Evolutionary conservation across 305 asterid species (phyloP), one percentile per base, ranked within the genome.

Genomic region (Striga hermonthica): DNA sequence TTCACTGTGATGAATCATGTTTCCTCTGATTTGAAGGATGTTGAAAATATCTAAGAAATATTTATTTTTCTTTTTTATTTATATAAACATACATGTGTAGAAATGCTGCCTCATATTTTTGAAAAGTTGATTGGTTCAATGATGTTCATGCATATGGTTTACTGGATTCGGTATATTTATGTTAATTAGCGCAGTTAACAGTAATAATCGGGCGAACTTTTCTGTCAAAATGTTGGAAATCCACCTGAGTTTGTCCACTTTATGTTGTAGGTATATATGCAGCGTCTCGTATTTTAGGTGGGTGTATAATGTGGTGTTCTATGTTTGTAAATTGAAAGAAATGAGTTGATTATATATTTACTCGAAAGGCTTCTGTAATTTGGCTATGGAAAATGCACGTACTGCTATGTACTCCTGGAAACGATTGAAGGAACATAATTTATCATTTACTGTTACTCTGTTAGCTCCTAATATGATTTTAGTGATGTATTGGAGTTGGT

Each of bases 121-220:
- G 54, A 57, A 60, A 22, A 55, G 22, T 28, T 37, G 12, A 37
- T 63, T 12, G 13, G 28, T 50, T 63, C 44, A 13, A 14, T 62
- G 66, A 9, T 57, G 43, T 64, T 58, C 47, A 50, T 40, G 64
- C 55, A 72, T 60, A 47, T 54, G 48, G 4, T 49, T 7, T 52
- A 10, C 35, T 55, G 60, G 72, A 58, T 72, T 67, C 64, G 58
- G 3, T 72, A 38, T 45, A 45, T 57, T 57, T 71, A 5, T 62
- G 60, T 59, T 41, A 15, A 59, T 74, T 53, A 57, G 22, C 6
- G 15, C 15, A 36, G 43, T 3, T 50, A 11, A 16, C 34, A 36
- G 48, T 38, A 16, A 4, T 60, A 22, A 7, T 44, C 55, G 28
- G 66, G 31, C 14, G n/a, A 4, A 28, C 9, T 50, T 50, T 38